Percentiles rank a stretch among this genome's conserved stretches.
Conservation (phyloP, 2,329 filamentous ascomycete species). For the Penicillium oxalicum region DNA sequence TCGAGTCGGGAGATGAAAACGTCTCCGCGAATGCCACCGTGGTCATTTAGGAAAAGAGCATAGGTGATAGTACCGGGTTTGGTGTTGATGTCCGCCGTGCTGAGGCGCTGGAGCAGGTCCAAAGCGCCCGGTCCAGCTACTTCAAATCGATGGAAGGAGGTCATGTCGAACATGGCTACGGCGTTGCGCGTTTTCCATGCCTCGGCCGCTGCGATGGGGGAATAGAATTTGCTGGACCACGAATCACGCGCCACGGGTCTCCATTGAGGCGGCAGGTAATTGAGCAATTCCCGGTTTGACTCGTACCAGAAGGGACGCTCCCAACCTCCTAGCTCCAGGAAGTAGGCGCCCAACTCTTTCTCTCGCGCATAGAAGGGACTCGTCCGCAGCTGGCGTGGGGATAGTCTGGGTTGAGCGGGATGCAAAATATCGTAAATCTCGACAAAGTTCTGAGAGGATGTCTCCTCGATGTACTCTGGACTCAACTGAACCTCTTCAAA, state of each 20-base stretch:
- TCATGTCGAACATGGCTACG: conserved; percentile 59
- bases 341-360: conserved; percentile 46
- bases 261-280: conserved; percentile 50
- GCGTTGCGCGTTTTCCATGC: conserved; percentile 61
- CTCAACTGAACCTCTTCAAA: conserved; percentile 58
- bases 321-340: conserved; percentile 56
- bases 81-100: conserved; percentile 34
- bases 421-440: conserved; percentile 62
- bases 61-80: conserved; percentile 50
- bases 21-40: conserved; percentile 53
- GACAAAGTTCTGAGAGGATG: conserved; percentile 56
- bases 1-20: conserved; percentile 51
- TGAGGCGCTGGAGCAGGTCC: conserved; percentile 50
- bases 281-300: conserved; percentile 48
- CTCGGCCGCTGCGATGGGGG: conserved; percentile 54
- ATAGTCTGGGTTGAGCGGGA: conserved; percentile 52
- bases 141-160: conserved; percentile 53
- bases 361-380: conserved; percentile 55
- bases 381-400: conserved; percentile 53
- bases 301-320: conserved; percentile 60
- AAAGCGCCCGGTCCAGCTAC: conserved; percentile 53
- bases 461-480: conserved; percentile 52
- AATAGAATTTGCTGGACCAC: conserved; percentile 55
- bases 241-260: conserved; percentile 50
- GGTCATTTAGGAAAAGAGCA: conserved; percentile 50